A percentile compares a stretch with the other conserved stretches of the same genome.
These are phyloP conservation scores for Clausena lansium DNA, from an alignment of 345 rosid species.

Conservation along the genomic window DNA sequence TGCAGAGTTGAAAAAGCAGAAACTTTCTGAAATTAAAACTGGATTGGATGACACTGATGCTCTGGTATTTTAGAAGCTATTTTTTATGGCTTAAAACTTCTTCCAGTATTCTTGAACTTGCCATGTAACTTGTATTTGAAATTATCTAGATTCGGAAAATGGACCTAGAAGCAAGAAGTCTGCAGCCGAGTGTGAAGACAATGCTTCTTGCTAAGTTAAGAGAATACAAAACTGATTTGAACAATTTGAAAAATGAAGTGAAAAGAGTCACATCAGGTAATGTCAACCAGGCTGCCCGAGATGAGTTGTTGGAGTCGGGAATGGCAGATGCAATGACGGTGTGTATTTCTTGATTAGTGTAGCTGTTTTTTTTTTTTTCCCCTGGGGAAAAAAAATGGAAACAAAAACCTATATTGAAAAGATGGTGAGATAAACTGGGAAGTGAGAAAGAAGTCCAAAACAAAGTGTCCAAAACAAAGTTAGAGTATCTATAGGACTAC, in stretches of 20 bases:
- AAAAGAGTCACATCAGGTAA: constrained; percentile 31
- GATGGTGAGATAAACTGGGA: too few species aligned
- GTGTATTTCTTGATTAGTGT: constrained; percentile 3
- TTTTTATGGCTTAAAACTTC: not conserved
- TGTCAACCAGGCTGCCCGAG: constrained; percentile 31
- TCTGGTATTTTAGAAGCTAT: constrained; percentile 30
- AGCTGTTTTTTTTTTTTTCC: not conserved
- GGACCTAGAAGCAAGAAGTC: constrained; percentile 60
- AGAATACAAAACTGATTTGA: constrained; percentile 48
- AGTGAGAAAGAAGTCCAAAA: too few species aligned
- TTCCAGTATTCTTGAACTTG: not conserved
- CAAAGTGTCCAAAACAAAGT: too few species aligned
- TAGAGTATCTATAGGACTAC: too few species aligned
- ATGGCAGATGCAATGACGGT: constrained; percentile 39
- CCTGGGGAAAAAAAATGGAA: too few species aligned
- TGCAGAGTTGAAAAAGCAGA: constrained; percentile 54
- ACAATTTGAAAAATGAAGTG: constrained; percentile 42
- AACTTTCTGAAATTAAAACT: constrained; percentile 42
- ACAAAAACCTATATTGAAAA: too few species aligned
- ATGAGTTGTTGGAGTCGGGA: constrained; percentile 46
- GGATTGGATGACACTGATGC: constrained; percentile 56
- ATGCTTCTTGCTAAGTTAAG: constrained; percentile 45
- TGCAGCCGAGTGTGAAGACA: constrained; percentile 43
- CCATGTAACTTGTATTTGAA: constrained; percentile 2
- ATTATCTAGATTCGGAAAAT: constrained; percentile 47